Base-by-base conservation (phyloP, 345 rosid species). In the Brassica juncea region DNA sequence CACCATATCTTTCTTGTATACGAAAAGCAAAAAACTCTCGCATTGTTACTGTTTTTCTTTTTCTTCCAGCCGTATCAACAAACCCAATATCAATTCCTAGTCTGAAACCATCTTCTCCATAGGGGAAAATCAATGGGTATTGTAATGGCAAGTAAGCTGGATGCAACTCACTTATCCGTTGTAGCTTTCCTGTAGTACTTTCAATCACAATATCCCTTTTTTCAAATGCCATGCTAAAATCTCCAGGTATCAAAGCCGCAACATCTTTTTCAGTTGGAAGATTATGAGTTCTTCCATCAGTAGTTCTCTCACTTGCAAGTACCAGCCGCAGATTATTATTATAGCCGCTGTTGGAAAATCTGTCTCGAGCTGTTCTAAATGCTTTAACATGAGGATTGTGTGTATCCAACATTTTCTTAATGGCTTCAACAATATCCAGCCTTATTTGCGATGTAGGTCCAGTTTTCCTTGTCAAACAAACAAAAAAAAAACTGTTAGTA, bases 311-410 rank as follows among this genome's bases (percentile, higher is more conserved):
- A 15, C 69, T 35, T 0, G 8, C 32, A 25, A 59, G 32, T 4
- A 3, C 49, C 49, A 65, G 23, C 8, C 10, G 59, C 16, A 54
- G 57, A 49, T 49, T 49, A 14, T 49, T 14, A 49, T n/a, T 49
- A n/a, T 14, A 2, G 7, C 57, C 57, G 19, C 57, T 49, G 57
- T n/a, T 49, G 6, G 57, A 49, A 49, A 35, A 15, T 35, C 27
- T 34, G 2, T 66, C 70, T 4, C 14, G 6, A 0, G 52, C 30
- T 1, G 28, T 16, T 19, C 70, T 16, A 16, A 66, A 66, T 3
- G 70, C 70, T 35, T 34, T 16, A 3, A 65, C 69, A 15, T 65
- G 28, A 7, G 69, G 47, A 19, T 65, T 65, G 49, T 65, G 69
- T 15, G 14, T 11, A 9, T 65, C 69, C 4, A 65, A 8, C 69